Percentiles rank a stretch among this genome's conserved stretches.
Conservation (phyloP, 257 asterid genomes). For the Nicotiana tabacum region DNA sequence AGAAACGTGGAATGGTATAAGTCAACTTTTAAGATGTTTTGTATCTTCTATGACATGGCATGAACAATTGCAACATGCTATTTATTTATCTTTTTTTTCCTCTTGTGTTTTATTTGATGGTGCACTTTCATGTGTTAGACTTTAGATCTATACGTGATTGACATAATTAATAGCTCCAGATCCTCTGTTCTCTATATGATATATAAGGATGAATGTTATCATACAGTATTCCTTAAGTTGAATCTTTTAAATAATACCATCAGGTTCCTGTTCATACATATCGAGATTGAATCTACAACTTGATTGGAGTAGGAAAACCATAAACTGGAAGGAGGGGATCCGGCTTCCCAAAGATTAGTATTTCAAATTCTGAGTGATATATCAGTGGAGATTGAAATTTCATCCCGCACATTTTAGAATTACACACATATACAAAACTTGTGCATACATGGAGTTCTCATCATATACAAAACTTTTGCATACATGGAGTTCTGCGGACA, state of each 20-base stretch:
- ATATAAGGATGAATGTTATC: not conserved
- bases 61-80: not conserved
- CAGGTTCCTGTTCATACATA: not conserved
- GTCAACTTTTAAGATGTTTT: not conserved
- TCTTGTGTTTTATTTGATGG: not conserved
- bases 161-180: not conserved
- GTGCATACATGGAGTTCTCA: not conserved
- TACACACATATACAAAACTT: not conserved
- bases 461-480: not conserved
- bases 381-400: not conserved
- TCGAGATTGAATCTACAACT: not conserved
- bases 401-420: not conserved
- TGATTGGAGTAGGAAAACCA: not conserved
- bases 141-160: not conserved
- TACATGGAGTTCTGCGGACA: not conserved
- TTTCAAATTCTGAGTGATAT: not conserved
- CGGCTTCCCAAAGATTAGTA: not conserved
- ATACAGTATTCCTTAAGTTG: not conserved
- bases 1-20: not conserved
- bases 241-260: not conserved
- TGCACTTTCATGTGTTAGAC: not conserved
- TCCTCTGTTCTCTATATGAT: not conserved
- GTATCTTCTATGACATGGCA: not conserved
- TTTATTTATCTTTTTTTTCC: not conserved
- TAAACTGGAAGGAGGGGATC: not conserved